A percentile compares a stretch with the other conserved stretches of the same genome.
These are phyloP conservation scores for Diaporthe sp. DNA, from an alignment of 2,329 filamentous ascomycete genomes.

Conservation along the genomic window DNA sequence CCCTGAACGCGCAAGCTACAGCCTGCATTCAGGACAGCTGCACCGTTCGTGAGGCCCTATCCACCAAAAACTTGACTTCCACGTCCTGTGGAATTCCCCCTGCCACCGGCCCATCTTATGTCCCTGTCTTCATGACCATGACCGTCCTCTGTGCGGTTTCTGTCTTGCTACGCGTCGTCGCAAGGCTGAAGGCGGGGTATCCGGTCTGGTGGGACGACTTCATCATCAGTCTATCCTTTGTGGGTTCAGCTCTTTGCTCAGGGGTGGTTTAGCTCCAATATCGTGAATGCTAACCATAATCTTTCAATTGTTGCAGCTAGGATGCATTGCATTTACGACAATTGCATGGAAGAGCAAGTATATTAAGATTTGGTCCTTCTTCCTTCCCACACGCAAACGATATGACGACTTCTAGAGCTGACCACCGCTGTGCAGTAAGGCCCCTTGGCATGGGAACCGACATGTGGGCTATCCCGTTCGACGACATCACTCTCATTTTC, in stretches of 20 bases:
- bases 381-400: neutral
- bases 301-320: neutral
- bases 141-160: neutral
- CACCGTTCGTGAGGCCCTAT: constrained; percentile 5
- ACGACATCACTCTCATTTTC: constrained; percentile 15
- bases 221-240: constrained; percentile 18
- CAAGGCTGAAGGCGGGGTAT: constrained; percentile 4
- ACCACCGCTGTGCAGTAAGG: neutral
- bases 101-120: neutral
- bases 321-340: constrained; percentile 1
- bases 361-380: neutral
- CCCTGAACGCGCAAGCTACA: neutral
- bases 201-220: constrained; percentile 29
- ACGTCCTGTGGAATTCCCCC: neutral
- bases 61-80: constrained; percentile 6
- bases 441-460: constrained; percentile 16
- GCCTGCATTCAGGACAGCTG: neutral
- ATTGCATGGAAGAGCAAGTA: neutral
- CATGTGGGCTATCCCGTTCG: constrained; percentile 12
- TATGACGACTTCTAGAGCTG: neutral
- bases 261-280: accelerated
- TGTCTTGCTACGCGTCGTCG: neutral
- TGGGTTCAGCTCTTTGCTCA: neutral
- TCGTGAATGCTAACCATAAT: neutral
- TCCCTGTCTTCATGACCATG: neutral